phyloP scores from a whole-genome alignment of 2,329 filamentous ascomycete species.

The Botryosphaeria agaves region DNA sequence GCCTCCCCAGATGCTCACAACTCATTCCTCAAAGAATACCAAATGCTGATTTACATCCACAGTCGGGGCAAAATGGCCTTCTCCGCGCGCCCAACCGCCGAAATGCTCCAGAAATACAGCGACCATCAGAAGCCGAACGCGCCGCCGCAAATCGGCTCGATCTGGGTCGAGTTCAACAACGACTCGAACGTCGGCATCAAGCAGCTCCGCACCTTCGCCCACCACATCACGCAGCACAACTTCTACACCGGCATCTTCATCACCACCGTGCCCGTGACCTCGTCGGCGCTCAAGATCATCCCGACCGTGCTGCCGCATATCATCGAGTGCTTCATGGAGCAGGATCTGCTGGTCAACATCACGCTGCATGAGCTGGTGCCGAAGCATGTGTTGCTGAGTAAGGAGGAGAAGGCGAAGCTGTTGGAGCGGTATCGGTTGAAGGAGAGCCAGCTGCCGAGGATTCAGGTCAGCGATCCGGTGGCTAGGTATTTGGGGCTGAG shows the following conservation, averaged over 20 bases:
- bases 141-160: constrained; percentile 52
- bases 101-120: constrained; percentile 75
- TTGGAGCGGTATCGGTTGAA: constrained; percentile 85
- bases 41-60: too few relatives aligned
- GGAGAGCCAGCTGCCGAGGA: constrained; percentile 90
- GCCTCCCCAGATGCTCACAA: neutral
- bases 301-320: constrained; percentile 59
- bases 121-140: constrained; percentile 51
- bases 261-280: constrained; percentile 63
- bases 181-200: constrained; percentile 73
- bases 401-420: constrained; percentile 74
- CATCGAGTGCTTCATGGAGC: constrained; percentile 91
- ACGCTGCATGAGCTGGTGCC: constrained; percentile 95
- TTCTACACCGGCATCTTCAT: constrained; percentile 87
- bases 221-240: constrained; percentile 60
- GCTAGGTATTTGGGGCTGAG: constrained; percentile 81
- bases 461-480: constrained; percentile 81
- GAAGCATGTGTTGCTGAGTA: constrained; percentile 76
- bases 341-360: constrained; percentile 94
- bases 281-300: constrained; percentile 76
- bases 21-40: too few relatives aligned
- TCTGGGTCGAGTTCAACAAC: constrained; percentile 85
- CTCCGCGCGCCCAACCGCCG: constrained; percentile 65
- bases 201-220: constrained; percentile 79
- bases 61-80: constrained; percentile 78